Conservation (phyloP, 179 eudicot species). For the Carnegiea gigantea region DNA sequence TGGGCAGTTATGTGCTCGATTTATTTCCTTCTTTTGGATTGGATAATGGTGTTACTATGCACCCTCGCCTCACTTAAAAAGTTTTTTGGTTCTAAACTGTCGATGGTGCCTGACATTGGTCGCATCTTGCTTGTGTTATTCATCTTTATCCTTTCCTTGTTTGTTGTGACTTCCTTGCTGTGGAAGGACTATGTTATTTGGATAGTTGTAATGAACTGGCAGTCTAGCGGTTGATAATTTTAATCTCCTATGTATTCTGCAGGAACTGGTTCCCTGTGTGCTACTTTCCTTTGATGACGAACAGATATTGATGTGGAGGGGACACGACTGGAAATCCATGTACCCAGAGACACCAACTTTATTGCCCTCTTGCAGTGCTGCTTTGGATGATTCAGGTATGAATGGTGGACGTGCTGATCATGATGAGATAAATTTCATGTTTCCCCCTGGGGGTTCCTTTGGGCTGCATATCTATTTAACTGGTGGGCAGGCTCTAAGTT, state of each 20-base stretch:
- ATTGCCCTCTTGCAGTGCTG: conserved; percentile 16
- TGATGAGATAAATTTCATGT: neutral
- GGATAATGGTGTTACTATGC: neutral
- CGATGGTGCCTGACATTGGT: too few species aligned
- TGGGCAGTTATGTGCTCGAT: neutral
- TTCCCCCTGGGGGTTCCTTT: neutral
- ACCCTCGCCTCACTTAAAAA: too few species aligned
- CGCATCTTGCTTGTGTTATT: neutral
- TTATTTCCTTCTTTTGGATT: too few species aligned
- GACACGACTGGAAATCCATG: conserved; percentile 83
- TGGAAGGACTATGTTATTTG: neutral
- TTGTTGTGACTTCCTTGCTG: neutral
- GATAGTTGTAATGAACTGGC: neutral
- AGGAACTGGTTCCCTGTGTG: conserved; percentile 92
- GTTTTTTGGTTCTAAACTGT: too few species aligned
- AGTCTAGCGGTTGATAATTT: neutral
- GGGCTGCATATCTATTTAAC: too few species aligned
- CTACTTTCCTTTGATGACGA: conserved; percentile 86
- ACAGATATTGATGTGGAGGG: conserved; percentile 95
- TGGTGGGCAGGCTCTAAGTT: too few species aligned
- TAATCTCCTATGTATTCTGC: conserved; percentile 17
- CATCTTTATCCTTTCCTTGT: neutral
- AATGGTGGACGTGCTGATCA: neutral
- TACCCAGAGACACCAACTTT: conserved; percentile 39
- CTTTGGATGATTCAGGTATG: conserved; percentile 44